phyloP scores from a whole-genome alignment of 495 filamentous ascomycete genomes.

The Aspergillus ostianus region DNA sequence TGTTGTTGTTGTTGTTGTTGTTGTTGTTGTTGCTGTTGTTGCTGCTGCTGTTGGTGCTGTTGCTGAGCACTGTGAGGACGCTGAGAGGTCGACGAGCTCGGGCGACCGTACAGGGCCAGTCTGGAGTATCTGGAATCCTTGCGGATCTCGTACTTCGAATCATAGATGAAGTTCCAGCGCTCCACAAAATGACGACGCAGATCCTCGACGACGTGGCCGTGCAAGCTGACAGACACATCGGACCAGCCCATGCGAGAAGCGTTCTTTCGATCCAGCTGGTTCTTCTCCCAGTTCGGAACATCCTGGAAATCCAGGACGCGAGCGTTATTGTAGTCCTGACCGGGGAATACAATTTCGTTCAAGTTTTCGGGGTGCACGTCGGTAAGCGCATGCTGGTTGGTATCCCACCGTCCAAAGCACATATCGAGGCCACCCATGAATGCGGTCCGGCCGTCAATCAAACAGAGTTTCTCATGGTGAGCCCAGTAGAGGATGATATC shows the following conservation, averaged over 20 bases:
- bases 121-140: conserved; percentile 60
- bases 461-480: conserved; percentile 90
- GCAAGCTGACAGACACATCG: conserved; percentile 78
- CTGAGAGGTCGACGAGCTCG: conserved; percentile 21
- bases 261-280: conserved; percentile 77
- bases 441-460: conserved; percentile 74
- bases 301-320: conserved; percentile 83
- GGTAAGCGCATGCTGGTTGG: conserved; percentile 72
- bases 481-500: conserved; percentile 91
- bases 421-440: conserved; percentile 81
- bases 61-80: conserved; percentile 8
- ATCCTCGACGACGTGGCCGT: conserved; percentile 77
- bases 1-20: conserved; percentile 1
- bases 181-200: conserved; percentile 78
- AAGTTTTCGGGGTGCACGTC: conserved; percentile 82
- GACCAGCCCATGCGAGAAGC: conserved; percentile 93
- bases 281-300: conserved; percentile 79
- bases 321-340: conserved; percentile 95
- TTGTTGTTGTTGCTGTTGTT: neutral
- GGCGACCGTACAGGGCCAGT: conserved; percentile 44
- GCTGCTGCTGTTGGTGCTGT: neutral
- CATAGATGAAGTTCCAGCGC: conserved; percentile 91
- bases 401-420: conserved; percentile 66
- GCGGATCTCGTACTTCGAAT: conserved; percentile 72
- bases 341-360: conserved; percentile 74